These are phyloP conservation scores for Carex myosuroides DNA, from an alignment of 176 grass and related monocot species.

Conservation along the genomic window DNA sequence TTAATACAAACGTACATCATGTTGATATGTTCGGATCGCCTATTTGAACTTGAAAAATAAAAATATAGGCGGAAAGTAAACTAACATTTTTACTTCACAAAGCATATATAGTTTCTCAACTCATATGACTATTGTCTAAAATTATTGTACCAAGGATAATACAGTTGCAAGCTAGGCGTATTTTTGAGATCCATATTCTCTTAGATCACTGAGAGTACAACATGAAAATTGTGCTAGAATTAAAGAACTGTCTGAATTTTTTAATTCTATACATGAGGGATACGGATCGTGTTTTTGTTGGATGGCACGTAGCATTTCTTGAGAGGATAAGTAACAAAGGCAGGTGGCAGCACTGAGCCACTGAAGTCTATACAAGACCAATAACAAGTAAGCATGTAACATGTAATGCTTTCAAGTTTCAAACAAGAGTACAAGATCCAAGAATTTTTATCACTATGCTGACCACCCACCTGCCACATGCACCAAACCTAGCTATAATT, in stretches of 20 bases:
- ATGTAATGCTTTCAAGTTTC: neutral
- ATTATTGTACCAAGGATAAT: too few species aligned
- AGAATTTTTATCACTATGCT: neutral
- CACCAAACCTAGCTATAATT: neutral
- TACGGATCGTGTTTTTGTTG: neutral
- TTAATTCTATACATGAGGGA: too few species aligned
- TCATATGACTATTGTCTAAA: too few species aligned
- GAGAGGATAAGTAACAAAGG: neutral
- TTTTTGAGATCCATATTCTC: neutral
- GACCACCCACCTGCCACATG: neutral
- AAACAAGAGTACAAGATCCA: conserved; percentile 12
- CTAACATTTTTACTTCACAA: too few species aligned
- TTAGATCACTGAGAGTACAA: too few species aligned
- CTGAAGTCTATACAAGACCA: neutral
- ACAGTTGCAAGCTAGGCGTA: neutral
- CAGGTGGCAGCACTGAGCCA: neutral
- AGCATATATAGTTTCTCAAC: too few species aligned
- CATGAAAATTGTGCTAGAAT: too few species aligned
- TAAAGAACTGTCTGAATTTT: too few species aligned
- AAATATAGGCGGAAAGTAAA: too few species aligned
- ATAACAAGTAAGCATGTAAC: neutral
- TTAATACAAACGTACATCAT: too few species aligned
- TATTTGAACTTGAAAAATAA: too few species aligned
- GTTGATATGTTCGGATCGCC: too few species aligned
- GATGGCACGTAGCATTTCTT: neutral